Base-by-base conservation (phyloP, 345 rosid species). In the Dipteronia dyeriana region DNA sequence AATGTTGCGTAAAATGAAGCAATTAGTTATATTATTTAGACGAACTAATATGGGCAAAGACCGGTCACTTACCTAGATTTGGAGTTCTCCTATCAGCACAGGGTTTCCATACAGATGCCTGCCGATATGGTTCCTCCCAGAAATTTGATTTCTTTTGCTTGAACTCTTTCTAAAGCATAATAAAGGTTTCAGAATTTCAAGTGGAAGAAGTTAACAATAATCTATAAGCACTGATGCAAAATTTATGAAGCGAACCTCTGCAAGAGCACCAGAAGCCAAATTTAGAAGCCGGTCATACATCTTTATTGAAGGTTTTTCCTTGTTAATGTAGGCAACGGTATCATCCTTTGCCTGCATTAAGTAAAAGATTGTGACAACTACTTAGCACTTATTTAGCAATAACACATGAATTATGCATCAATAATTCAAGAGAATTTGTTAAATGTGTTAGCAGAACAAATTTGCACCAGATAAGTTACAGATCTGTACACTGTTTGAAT, bases 51-150 rank as follows among this genome's bases (percentile, higher is more conserved):
- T 62, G 19, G 54, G 38, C 8, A 63, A 70, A 67, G 5, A 51
- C 76, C 5, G 11, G 69, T 66, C 23, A 63, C 20, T 61, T 85
- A 89, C 92, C 88, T 82, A 25, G 62, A 72, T 66, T 49, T 14
- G 71, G 63, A 79, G 69, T 60, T 66, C 76, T 87, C 77, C 74
- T 81, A 71, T 90, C 90, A 45, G 94, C 90, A 83, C 96, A 93
- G 72, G 97, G 99, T 81, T 89, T 91, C 99, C 98, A 95, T 61
- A 49, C 73, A 34, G 88, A 80, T 80, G 91, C 83, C 76, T 88
- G 88, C 73, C 61, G 78, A 60, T 83, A 79, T 71, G 89, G 85
- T 78, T 93, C 93, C 68, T 88, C 82, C 87, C 90, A 84, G 75
- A 86, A 90, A 60, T 74, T 75, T 54, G 87, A 70, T 67, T 79